These are phyloP conservation scores for Cadophora sp. DNA, from an alignment of 2,329 filamentous ascomycete species.

Conservation along the genomic window DNA sequence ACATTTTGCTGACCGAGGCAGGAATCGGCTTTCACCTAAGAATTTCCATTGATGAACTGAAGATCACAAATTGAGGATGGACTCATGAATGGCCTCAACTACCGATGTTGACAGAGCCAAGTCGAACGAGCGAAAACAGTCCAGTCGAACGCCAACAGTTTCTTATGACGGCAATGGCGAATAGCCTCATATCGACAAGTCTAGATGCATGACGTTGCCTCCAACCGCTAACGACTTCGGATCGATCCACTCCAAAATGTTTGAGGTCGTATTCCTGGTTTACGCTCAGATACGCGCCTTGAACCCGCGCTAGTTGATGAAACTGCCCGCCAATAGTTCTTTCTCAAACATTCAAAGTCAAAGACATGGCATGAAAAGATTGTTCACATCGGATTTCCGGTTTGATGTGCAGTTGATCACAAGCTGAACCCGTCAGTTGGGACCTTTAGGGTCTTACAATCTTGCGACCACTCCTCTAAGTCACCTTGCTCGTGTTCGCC, in stretches of 20 bases:
- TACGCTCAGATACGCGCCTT: constrained; percentile 8
- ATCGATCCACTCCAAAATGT: constrained; percentile 5
- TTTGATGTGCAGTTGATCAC: background rate
- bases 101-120: background rate
- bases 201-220: background rate
- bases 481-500: too few species aligned
- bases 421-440: too few species aligned
- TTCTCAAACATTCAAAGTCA: background rate
- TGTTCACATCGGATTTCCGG: background rate
- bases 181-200: background rate
- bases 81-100: background rate
- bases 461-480: background rate
- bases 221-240: background rate
- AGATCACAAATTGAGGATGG: background rate
- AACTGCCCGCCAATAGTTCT: background rate
- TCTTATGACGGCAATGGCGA: background rate
- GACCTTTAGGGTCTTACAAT: background rate
- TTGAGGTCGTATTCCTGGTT: background rate
- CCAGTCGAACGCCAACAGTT: constrained; percentile 7
- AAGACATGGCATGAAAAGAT: background rate
- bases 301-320: background rate
- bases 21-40: too few species aligned
- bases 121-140: background rate
- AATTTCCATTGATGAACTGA: too few species aligned
- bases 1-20: too few species aligned